These are phyloP conservation scores for Madurella mycetomatis DNA, from an alignment of 2,329 filamentous ascomycete species.

Conservation along the genomic window DNA sequence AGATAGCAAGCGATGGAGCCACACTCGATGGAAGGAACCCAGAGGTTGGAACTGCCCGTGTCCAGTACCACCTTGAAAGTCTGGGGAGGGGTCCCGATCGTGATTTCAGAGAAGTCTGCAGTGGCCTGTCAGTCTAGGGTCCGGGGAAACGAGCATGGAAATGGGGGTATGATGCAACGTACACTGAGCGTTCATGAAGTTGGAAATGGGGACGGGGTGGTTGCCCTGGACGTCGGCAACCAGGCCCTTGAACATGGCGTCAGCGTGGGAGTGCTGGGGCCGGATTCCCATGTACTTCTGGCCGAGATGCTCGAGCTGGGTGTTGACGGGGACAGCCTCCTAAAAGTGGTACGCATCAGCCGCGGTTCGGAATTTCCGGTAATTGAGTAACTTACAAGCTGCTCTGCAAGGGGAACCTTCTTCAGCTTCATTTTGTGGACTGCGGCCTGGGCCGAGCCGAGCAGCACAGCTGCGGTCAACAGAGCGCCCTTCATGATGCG, in stretches of 20 bases:
- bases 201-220: constrained; percentile 85
- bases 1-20: constrained; percentile 97
- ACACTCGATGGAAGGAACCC: constrained; percentile 90
- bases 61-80: constrained; percentile 98
- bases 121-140: neutral
- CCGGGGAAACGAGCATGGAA: constrained; percentile 6
- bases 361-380: neutral
- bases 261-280: constrained; percentile 61
- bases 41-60: constrained; percentile 97
- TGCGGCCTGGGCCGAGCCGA: constrained; percentile 77
- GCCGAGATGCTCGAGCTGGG: constrained; percentile 75
- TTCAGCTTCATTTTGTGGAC: constrained; percentile 97
- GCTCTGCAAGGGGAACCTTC: constrained; percentile 89
- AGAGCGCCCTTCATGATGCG: constrained; percentile 80
- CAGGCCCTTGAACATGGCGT: constrained; percentile 76
- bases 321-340: constrained; percentile 73
- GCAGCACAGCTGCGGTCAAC: constrained; percentile 73
- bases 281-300: constrained; percentile 95
- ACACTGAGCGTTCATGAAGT: constrained; percentile 99
- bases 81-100: constrained; percentile 86
- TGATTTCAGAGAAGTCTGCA: constrained; percentile 93
- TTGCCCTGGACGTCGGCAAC: constrained; percentile 60
- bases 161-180: constrained; percentile 40
- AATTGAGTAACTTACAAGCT: constrained; percentile 64
- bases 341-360: constrained; percentile 36